Evolutionary conservation across 495 filamentous ascomycete species (phyloP), one percentile per base, ranked within the genome.

Genomic region (Penicillium roqueforti): DNA sequence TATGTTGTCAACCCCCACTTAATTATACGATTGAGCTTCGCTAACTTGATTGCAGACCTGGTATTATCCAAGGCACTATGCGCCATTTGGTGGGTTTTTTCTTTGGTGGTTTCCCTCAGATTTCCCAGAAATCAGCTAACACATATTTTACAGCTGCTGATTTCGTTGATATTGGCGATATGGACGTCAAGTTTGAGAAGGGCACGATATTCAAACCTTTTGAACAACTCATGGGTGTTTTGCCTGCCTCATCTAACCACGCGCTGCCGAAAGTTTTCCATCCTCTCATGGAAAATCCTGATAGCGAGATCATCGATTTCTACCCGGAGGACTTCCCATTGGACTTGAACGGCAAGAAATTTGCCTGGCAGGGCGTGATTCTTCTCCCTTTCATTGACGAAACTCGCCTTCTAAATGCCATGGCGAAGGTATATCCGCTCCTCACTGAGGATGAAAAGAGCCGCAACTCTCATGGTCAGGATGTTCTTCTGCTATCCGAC

Each of bases 51-150:
- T 0, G 1, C 26, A 45, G 93, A 92, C 87, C 46, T 99, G 93
- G 93, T 99, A 91, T 65, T 99, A 96, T 63, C 93, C 93, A 1
- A 92, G 97, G 65, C 93, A 99, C 67, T 99, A 99, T 63, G 95
- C 93, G 4, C 93, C 47, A 16, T 50, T 50, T 16, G 42, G 42
- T 45, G 3, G 16, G 42, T 45, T 45, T 29, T 18, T 5, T 9
- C 14, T 45, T 19, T 9, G 11, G 18, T 26, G 6, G 18, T 29
- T 97, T 97, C 71, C 6, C 8, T 29, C 4, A 3, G 1, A 6
- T 32, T 11, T 29, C 4, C 11, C 19, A 10, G 44, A n/a, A 31
- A 14, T 11, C 34, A 19, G 45, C 29, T 47, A 47, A 47, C 29
- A 22, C 11, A 23, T 38, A 13, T 3, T 26, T 3, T 38, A 49